Base-by-base conservation (phyloP, 176 grass and related monocot species). In the Oryza coarctata region DNA sequence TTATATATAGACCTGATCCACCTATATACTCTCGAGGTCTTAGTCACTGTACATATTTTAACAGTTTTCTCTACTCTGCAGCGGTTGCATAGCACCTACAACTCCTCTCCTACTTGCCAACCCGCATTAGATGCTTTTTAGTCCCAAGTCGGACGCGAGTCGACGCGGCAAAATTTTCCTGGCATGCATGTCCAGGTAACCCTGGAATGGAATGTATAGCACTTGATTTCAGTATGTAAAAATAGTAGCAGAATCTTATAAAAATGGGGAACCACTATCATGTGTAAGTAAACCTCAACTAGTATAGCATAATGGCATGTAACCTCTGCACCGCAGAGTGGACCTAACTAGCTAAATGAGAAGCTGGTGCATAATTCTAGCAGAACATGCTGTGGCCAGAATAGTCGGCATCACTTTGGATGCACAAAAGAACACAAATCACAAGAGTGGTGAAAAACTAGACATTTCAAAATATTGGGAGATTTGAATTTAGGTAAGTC, bases 221-320 rank as follows among this genome's bases (percentile, higher is more conserved):
- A 75, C 20, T 12, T 50, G 61, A 22, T 78, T 82, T 71, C 68
- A 43, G 7, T 64, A 72, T 39, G 68, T 18, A 67, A n/a, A 78
- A 41, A 0, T 44, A 73, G 10, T 60, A 40, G 61, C 45, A 62
- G 12, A 69, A 77, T 28, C 27, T 35, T 70, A 58, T 35, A 29
- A 70, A 60, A 49, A 30, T n/a, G 8, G 27, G 3, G 55, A 71
- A 45, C 66, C 10, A 0, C 28, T 73, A 84, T 17, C 44, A 72
- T 58, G 18, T 40, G 23, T 71, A 82, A 36, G 45, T 63, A 68
- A 26, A 8, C 13, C 38, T 77, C 23, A 34, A 84, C 26, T 57
- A 63, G 68, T 68, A 73, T 61, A 75, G 63, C 18, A 30, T 22
- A 63, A 68, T 52, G 62, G 2, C 39, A 84, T 73, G 52, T 62